Evolutionary conservation across 2,329 filamentous ascomycete genomes (phyloP).

Genomic region (Sarocladiaceae sp.): DNA sequence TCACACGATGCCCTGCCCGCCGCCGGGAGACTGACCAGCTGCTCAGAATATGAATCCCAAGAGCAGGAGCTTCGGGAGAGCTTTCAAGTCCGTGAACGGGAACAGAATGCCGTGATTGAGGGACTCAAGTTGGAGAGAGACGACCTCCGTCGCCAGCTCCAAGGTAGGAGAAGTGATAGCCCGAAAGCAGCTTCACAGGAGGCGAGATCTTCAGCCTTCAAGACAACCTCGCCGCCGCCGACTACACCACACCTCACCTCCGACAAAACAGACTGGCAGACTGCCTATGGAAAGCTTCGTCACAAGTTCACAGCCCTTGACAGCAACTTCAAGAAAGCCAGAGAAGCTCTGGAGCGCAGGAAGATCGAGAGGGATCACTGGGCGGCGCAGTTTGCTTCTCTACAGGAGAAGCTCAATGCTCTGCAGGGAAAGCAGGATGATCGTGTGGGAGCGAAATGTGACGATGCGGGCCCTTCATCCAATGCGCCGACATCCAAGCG

Average conservation of each 20-base stretch:
- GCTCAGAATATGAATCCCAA: conserved; percentile 3
- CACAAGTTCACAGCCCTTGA: conserved; percentile 34
- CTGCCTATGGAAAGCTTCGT: conserved; percentile 31
- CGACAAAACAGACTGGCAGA: conserved; percentile 18
- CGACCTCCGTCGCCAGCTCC: not conserved
- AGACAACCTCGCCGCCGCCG: not conserved
- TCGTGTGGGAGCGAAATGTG: conserved; percentile 1
- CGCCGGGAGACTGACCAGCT: no score
- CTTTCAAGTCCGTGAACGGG: not conserved
- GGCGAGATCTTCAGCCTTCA: conserved; percentile 4
- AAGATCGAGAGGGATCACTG: conserved; percentile 38
- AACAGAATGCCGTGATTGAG: not conserved
- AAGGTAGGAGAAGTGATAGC: not conserved
- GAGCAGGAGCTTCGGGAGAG: not conserved
- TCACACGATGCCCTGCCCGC: not conserved
- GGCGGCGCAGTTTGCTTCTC: conserved; percentile 28
- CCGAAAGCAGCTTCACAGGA: not conserved
- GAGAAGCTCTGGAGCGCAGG: conserved; percentile 31
- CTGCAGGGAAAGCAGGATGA: conserved; percentile 7
- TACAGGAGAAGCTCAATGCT: conserved; percentile 30
- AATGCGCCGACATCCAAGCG: no score
- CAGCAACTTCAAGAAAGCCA: conserved; percentile 33
- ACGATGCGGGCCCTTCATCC: no score
- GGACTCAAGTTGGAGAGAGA: not conserved
- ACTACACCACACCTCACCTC: conserved; percentile 5